Evolutionary conservation across 768 basidiomycete species (phyloP), one percentile per base, ranked within the genome.

Genomic region (Trametes cingulata): DNA sequence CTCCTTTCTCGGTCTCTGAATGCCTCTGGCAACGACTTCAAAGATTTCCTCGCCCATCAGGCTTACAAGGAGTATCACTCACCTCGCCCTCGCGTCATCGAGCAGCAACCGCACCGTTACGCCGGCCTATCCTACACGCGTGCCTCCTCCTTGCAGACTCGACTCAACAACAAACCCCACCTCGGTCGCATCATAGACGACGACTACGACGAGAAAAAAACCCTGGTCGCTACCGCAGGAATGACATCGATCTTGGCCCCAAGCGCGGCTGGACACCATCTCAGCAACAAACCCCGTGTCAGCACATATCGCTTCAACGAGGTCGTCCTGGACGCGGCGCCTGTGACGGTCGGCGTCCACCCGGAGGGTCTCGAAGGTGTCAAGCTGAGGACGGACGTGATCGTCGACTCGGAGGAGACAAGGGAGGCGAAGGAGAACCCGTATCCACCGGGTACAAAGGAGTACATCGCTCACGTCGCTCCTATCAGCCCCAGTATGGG

Each of bases 111-210:
- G 0, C 91, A 93, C 64, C 78, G 74, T 25, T 77, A 73, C 37
- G 90, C 79, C 39, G 91, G 82, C 3, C 77, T 92, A 41, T 74
- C 76, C 45, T 93, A 93, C 71, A 71, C 82, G 2, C 74, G 77
- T 40, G 77, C 81, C 36, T 77, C 87, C 6, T 52, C 61, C 6
- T 73, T 92, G 48, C 86, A 90, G 53, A 77, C 80, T 0, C 73
- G 75, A 52, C 74, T 86, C 69, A 78, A 75, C 68, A 77, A 78
- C 8, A 77, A 75, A 60, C 74, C 83, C 17, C 78, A 83, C 64
- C 82, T 84, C 7, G 91, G 88, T 51, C 79, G 90, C 57, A 60
- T 87, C 63, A 27, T 71, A 36, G 7, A n/a, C 40, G n/a, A 10
- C 15, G 29, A 36, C 8, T 50, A 52, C n/a, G n/a, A 33, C 1